These are phyloP conservation scores for Astragalus glycyphyllos DNA, from an alignment of 306 rosid species.

Conservation along the genomic window DNA sequence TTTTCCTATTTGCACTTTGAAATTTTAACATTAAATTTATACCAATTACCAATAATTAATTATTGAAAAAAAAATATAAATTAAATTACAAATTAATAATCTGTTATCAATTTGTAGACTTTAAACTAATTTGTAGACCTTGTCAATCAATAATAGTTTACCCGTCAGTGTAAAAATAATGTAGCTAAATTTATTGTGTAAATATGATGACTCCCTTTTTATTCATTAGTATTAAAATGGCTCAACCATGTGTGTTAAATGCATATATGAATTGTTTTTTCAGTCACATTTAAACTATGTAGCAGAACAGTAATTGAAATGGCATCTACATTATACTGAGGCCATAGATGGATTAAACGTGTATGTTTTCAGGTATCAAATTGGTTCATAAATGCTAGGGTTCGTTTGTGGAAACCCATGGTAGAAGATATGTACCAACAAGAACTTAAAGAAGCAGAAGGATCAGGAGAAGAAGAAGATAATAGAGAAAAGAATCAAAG, in stretches of 20 bases:
- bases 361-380: conserved; percentile 92
- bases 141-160: too few relatives aligned
- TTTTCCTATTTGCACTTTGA: neutral
- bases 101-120: too few relatives aligned
- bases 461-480: conserved; percentile 34
- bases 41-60: neutral
- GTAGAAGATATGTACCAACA: conserved; percentile 99
- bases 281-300: neutral
- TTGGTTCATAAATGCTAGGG: conserved; percentile 99
- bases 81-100: neutral
- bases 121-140: too few relatives aligned
- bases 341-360: too few relatives aligned
- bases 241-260: neutral
- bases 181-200: too few relatives aligned
- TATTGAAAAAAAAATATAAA: neutral
- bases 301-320: neutral
- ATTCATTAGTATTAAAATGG: too few relatives aligned
- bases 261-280: neutral
- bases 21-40: neutral
- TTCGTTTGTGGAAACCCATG: conserved; percentile 99
- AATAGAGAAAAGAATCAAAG: conserved; percentile 48
- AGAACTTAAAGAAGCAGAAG: conserved; percentile 72
- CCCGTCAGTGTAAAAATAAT: too few relatives aligned
- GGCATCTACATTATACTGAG: neutral
- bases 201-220: neutral